These are phyloP conservation scores for Hymenoscyphus infarciens DNA, from an alignment of 2,329 filamentous ascomycete genomes.

Conservation along the genomic window DNA sequence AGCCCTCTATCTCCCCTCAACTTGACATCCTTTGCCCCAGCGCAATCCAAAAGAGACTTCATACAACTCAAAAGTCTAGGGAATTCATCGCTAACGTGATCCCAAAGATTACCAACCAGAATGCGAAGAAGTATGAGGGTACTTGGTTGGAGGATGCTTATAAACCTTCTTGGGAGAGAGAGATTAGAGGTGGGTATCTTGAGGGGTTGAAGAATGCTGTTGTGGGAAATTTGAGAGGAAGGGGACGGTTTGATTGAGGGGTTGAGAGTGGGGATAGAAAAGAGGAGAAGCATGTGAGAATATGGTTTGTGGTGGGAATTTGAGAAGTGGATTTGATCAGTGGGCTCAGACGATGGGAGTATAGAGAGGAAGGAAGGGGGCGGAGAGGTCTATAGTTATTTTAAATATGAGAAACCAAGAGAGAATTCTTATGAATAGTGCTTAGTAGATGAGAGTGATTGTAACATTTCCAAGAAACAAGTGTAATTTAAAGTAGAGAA, in stretches of 20 bases:
- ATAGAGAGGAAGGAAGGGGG: not conserved
- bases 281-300: not conserved
- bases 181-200: not conserved
- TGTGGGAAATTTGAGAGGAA: not conserved
- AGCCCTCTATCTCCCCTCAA: not conserved
- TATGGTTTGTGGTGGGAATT: not conserved
- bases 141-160: not conserved
- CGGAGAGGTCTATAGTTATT: too few relatives aligned
- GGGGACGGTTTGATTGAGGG: not conserved
- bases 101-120: not conserved
- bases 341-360: not conserved
- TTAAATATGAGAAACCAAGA: too few relatives aligned
- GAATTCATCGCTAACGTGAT: not conserved
- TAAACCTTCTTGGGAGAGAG: not conserved
- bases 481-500: too few relatives aligned
- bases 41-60: not conserved
- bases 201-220: not conserved
- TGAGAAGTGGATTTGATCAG: not conserved
- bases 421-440: too few relatives aligned
- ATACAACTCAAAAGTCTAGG: not conserved
- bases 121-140: not conserved
- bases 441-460: too few relatives aligned
- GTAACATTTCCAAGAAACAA: too few relatives aligned
- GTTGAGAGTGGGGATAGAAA: too few relatives aligned
- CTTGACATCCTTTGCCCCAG: not conserved